Base-by-base conservation (phyloP, 352 stramenopile genomes). In the Globisporangium echinulatum region DNA sequence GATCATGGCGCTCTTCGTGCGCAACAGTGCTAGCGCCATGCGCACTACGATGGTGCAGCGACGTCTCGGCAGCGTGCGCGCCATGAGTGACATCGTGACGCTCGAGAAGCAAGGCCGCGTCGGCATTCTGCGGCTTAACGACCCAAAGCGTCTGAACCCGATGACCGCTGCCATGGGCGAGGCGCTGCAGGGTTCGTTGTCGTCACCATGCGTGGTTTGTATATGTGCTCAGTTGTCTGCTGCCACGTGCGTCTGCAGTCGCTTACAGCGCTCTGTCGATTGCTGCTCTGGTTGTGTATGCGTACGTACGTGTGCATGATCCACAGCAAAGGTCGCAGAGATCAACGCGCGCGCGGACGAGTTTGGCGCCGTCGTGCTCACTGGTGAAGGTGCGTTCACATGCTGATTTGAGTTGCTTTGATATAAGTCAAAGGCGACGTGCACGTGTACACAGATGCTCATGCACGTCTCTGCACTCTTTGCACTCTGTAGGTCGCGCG, bases 141-240 rank as follows among this genome's bases (percentile, higher is more conserved):
- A 91, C 46, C 87, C 85, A 0, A 72, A 77, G 63, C 87, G 79
- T n/a, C 72, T 92, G 49, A 97, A 97, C 71, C 80, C 90, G 11
- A 78, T 97, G 69, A 96, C 90, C 1, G 67, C 75, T 3, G 72
- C 88, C 59, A 90, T 97, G 75, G 90, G 87, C 54, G 62, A 76
- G n/a, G 71, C 71, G 2, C 65, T 87, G 14, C 55, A 77, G 72
- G 77, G 77, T 87, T 52, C 14, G 63, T 42, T 40, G 33, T 53
- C 14, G n/a, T 33, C 48, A 10, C 9, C 48, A 52, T 52, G 40
- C 40, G 3, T 33, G 25, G 25, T 3, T 33, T 33, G 25, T 3
- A 37, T 14, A 37, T 33, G 11, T 38, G 11, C 48, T 52, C 14
- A 25, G 17, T 9, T 37, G 38, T 36, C 43, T 13, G 40, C 11